Conservation (phyloP, 306 rosid species). For the Cucurbita argyrosperma region DNA sequence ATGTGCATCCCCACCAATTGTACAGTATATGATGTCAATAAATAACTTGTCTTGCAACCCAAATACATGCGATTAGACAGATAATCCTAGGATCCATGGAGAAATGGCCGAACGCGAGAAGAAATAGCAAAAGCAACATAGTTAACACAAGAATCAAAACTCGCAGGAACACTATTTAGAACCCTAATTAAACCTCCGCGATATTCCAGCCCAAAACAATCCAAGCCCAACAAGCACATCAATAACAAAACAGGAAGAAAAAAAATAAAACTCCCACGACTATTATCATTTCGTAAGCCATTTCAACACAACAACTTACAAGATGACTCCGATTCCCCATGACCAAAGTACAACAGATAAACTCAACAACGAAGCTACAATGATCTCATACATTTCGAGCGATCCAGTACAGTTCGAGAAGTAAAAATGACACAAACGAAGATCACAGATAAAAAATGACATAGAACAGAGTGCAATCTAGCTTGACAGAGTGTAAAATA, state of each 20-base stretch:
- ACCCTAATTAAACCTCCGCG: neutral
- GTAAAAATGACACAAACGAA: neutral
- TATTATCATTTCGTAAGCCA: neutral
- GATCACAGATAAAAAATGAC: neutral
- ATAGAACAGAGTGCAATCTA: neutral
- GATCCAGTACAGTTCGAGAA: neutral
- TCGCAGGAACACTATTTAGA: neutral
- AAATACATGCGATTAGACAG: neutral
- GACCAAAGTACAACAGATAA: neutral
- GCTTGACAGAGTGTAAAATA: neutral
- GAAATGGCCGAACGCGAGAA: neutral
- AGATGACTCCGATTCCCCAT: neutral
- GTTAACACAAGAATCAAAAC: neutral
- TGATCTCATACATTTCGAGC: neutral
- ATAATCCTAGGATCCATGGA: neutral
- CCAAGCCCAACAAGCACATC: neutral
- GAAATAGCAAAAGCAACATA: neutral
- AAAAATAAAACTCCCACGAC: neutral
- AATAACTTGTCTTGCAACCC: neutral
- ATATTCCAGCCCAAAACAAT: neutral
- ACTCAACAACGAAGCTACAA: neutral
- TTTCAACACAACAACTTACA: neutral
- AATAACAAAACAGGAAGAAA: neutral
- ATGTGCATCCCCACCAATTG: neutral
- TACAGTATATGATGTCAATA: neutral